Evolutionary conservation across 129 eudicot genomes (phyloP), one percentile per base, ranked within the genome.

Genomic region (Arctium minus): DNA sequence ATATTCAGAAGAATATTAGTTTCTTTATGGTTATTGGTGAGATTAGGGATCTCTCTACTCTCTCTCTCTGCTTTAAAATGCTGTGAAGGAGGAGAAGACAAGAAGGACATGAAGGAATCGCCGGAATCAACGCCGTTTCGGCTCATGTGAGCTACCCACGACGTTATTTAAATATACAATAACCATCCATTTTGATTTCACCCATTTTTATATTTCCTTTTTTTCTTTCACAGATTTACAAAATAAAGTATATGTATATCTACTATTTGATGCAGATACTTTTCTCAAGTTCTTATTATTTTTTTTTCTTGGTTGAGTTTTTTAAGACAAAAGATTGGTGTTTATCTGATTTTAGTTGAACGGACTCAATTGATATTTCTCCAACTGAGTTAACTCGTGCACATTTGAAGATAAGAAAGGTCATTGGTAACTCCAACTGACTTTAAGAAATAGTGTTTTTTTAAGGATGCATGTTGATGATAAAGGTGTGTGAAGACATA

Each of bases 51-150:
- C 29, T 80, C 44, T 70, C 69, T 82, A 39, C 40, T 64, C 29
- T 80, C 44, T 70, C 69, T 80, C 86, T 82, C 83, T 81, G 76
- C 81, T 70, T 79, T n/a, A 75, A 73, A 80, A 80, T 81, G 72
- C 78, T 79, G 84, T 75, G 78, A 36, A 84, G 72, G 70, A 73
- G 76, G 30, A 44, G 85, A 89, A 85, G 89, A 91, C 95, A 91
- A 87, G 53, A 87, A 80, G 42, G 84, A 87, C 88, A 85, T 88
- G 85, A 91, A 89, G 89, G 91, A 87, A 91, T 91, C 91, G 83
- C 88, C 95, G 88, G 86, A 91, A 89, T 91, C 88, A 85, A 40
- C 92, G 95, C 91, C 92, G 92, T 89, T 85, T 91, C 88, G 95
- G 80, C 87, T 89, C 88, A 83, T 83, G 92, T 78, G 91, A 82